Percentiles rank a stretch among this genome's conserved stretches.
phyloP scores from a whole-genome alignment of 257 asterid genomes.

The Przewalskia tangutica region DNA sequence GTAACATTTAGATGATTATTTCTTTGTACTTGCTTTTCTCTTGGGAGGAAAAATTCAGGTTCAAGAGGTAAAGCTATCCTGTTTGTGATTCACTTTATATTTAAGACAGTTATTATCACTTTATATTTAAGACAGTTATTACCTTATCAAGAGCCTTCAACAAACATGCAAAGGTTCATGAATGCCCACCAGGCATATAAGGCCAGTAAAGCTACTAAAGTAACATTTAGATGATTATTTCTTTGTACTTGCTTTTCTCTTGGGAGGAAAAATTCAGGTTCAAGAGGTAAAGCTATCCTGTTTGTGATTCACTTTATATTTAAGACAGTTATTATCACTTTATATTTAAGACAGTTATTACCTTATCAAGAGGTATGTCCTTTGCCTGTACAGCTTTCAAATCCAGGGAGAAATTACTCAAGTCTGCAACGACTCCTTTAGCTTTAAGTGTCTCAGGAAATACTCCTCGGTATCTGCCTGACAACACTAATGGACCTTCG shows the following conservation, averaged over 20 bases:
- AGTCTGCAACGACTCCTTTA: conserved; percentile 55
- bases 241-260: background rate
- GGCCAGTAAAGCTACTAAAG: background rate
- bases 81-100: background rate
- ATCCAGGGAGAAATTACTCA: conserved; percentile 39
- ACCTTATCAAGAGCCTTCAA: conserved; percentile 48
- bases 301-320: background rate
- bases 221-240: background rate
- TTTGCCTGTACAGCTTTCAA: conserved; percentile 56
- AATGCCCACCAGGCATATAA: background rate
- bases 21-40: background rate
- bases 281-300: background rate
- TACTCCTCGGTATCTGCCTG: conserved; percentile 76
- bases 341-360: conserved; percentile 3
- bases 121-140: background rate
- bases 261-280: background rate
- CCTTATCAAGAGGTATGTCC: conserved; percentile 72
- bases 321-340: no score
- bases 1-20: background rate
- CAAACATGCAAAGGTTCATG: background rate
- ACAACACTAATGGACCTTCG: conserved; percentile 64
- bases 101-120: no score
- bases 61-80: background rate
- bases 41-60: background rate
- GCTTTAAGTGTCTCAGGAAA: conserved; percentile 56